Percentiles rank a stretch among this genome's conserved stretches.
Evolutionary conservation across 176 grass and related monocot genomes (phyloP).

Genomic region (Rhynchospora breviuscula): DNA sequence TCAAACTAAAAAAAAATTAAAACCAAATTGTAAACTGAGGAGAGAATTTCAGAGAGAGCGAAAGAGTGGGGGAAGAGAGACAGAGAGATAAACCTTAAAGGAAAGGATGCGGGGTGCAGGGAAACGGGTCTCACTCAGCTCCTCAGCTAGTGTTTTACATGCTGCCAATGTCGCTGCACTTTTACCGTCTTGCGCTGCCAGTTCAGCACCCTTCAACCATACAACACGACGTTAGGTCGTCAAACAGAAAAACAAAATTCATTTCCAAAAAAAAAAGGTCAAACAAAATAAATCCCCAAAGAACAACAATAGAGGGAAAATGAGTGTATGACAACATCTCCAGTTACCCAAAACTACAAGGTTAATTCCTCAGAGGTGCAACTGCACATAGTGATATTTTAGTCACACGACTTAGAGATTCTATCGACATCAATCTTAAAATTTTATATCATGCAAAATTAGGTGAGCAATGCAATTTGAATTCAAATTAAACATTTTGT

Average conservation of each 20-base stretch:
- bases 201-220: constrained; percentile 70
- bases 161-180: constrained; percentile 87
- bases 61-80: background rate
- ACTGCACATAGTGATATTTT: background rate
- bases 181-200: constrained; percentile 89
- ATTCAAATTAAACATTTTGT: background rate
- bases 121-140: constrained; percentile 78
- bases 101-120: constrained; percentile 94
- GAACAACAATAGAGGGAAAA: background rate
- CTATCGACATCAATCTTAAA: background rate
- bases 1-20: background rate
- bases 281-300: constrained; percentile 13
- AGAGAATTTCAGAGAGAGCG: background rate
- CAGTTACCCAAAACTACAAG: background rate
- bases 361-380: background rate
- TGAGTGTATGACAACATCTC: background rate
- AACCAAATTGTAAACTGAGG: background rate
- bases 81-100: constrained; percentile 69
- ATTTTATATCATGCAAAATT: background rate
- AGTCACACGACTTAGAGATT: background rate
- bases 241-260: background rate
- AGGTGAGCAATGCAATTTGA: background rate
- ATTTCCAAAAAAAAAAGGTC: background rate
- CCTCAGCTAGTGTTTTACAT: constrained; percentile 88
- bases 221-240: background rate